These are phyloP conservation scores for Leptographium galeiforme DNA, from an alignment of 2,329 filamentous ascomycete genomes.

Conservation along the genomic window DNA sequence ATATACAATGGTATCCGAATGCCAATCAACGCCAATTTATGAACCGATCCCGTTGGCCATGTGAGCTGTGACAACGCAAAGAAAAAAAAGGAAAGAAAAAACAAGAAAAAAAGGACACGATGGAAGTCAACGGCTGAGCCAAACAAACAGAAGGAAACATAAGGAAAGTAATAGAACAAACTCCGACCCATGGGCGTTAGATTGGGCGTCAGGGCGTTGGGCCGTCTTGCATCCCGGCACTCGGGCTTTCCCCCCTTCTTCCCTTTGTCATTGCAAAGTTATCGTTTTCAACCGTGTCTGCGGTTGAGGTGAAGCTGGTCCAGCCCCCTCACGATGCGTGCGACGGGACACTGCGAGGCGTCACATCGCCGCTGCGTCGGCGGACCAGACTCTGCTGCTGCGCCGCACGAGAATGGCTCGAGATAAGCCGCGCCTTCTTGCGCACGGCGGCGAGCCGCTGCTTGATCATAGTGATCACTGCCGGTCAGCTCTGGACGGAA, in stretches of 20 bases:
- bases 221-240: not conserved
- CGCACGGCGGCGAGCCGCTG: slow-evolving; percentile 40
- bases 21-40: slow-evolving; percentile 1
- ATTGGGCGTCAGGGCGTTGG: not conserved
- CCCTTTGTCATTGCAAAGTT: not conserved
- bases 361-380: slow-evolving; percentile 41
- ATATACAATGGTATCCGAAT: not conserved
- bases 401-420: slow-evolving; percentile 39
- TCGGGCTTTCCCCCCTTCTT: not conserved
- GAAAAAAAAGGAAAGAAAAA: not conserved
- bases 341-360: slow-evolving; percentile 39
- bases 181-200: not conserved
- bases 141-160: slow-evolving; percentile 2
- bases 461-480: slow-evolving; percentile 51
- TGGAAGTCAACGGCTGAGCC: not conserved
- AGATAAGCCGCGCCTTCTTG: slow-evolving; percentile 49
- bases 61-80: not conserved
- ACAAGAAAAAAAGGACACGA: not conserved
- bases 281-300: not conserved
- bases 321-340: slow-evolving; percentile 21
- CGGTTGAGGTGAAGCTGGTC: not conserved
- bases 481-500: slow-evolving; percentile 12
- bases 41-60: not conserved
- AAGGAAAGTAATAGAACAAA: not conserved
- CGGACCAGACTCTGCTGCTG: slow-evolving; percentile 27